Evolutionary conservation across 805 yeast genomes (phyloP).

Genomic region (Suhomyces pyralidae): DNA sequence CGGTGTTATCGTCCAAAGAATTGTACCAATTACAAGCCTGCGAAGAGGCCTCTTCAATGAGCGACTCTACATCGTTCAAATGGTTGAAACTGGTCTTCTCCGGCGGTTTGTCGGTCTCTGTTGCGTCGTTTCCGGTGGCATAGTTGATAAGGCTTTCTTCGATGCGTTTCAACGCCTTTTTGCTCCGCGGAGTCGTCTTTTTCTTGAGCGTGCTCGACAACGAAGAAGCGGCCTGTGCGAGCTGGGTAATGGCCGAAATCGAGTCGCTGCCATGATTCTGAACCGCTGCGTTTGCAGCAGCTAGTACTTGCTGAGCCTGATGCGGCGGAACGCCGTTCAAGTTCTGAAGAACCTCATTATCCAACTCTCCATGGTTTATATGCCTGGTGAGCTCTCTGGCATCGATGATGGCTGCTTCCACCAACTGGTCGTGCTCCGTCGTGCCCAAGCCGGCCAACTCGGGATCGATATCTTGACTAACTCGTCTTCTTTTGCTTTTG

Average conservation of each 20-base stretch:
- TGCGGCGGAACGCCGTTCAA: conserved; percentile 18
- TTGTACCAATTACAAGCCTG: conserved; percentile 38
- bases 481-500: conserved; percentile 9
- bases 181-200: conserved; percentile 3
- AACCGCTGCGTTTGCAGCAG: conserved; percentile 24
- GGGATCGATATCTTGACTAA: conserved; percentile 31
- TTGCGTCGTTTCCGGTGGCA: not conserved
- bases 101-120: not conserved
- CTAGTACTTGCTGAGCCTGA: conserved; percentile 29
- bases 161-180: conserved; percentile 5
- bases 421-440: conserved; percentile 60
- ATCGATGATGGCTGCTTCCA: conserved; percentile 67
- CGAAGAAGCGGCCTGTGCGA: conserved; percentile 27
- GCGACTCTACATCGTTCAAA: conserved; percentile 27
- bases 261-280: conserved; percentile 16
- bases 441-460: conserved; percentile 37
- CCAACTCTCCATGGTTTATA: conserved; percentile 8
- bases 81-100: conserved; percentile 21
- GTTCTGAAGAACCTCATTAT: conserved; percentile 6
- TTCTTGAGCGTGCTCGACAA: conserved; percentile 11
- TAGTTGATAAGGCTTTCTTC: conserved; percentile 7
- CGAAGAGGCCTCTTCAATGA: conserved; percentile 34
- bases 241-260: conserved; percentile 24
- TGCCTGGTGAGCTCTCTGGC: conserved; percentile 59
- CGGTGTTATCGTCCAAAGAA: conserved; percentile 18